These are phyloP conservation scores for Gypsophila paniculata DNA, from an alignment of 179 eudicot species.

Conservation along the genomic window DNA sequence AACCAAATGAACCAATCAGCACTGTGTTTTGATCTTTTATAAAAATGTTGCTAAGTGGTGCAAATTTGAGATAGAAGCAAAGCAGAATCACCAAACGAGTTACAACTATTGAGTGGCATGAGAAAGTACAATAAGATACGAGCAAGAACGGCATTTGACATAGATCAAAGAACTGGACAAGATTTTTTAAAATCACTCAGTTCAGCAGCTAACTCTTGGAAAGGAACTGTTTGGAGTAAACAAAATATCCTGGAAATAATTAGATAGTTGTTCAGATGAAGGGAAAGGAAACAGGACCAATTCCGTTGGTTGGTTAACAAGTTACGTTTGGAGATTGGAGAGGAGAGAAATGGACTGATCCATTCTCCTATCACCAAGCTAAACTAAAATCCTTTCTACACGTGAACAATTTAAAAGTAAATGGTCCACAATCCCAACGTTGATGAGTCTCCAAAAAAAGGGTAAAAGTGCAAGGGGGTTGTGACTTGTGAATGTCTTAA, in stretches of 20 bases:
- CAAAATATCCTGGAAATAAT: background rate
- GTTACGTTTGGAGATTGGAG: too few species aligned
- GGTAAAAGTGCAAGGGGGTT: too few species aligned
- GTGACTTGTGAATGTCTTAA: background rate
- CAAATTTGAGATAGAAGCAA: background rate
- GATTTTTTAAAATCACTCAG: background rate
- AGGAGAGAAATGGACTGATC: too few species aligned
- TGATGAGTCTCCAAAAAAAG: background rate
- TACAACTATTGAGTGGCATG: background rate
- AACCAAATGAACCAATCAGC: constrained; percentile 22
- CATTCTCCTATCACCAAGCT: too few species aligned
- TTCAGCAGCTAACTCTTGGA: background rate
- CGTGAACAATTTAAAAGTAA: too few species aligned
- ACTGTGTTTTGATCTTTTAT: background rate
- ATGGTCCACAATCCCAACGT: too few species aligned
- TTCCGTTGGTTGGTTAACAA: too few species aligned
- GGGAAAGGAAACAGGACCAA: too few species aligned
- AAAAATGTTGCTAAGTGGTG: background rate
- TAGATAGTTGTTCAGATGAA: background rate
- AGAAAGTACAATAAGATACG: background rate
- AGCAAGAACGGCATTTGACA: background rate
- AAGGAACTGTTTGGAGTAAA: background rate
- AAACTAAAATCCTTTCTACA: too few species aligned
- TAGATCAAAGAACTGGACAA: background rate
- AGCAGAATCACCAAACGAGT: background rate